Evolutionary conservation across 257 asterid genomes (phyloP).

Genomic region (Solanum virginianum): DNA sequence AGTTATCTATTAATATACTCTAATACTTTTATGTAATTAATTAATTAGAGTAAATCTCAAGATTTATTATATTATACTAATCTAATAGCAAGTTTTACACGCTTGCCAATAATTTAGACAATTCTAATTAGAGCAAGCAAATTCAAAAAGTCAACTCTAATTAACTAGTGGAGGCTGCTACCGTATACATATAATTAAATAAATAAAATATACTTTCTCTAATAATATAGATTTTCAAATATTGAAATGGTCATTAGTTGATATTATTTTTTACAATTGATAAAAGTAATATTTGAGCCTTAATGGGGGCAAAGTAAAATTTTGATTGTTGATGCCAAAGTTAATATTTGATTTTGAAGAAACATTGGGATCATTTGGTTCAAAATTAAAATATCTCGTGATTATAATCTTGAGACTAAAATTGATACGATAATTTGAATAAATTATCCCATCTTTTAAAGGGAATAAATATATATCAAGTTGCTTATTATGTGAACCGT

Average conservation of each 20-base stretch:
- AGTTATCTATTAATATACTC: background rate
- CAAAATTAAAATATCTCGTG: background rate
- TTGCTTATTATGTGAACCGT: background rate
- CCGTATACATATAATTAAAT: background rate
- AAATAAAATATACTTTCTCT: background rate
- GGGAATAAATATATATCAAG: background rate
- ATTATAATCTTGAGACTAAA: background rate
- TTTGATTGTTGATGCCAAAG: background rate
- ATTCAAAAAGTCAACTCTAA: background rate
- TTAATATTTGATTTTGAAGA: background rate
- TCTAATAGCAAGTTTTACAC: background rate
- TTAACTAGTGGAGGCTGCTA: background rate
- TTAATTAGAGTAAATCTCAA: background rate
- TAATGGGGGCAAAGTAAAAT: background rate
- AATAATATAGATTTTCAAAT: background rate
- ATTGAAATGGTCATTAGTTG: background rate
- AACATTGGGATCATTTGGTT: background rate
- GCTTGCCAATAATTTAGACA: background rate
- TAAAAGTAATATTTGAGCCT: background rate
- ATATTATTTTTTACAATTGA: background rate
- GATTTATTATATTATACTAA: no score
- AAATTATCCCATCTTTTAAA: no score
- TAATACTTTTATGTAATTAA: background rate
- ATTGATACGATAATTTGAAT: background rate
- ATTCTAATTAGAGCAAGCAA: background rate